These are phyloP conservation scores for Eucalyptus sp. DNA, from an alignment of 345 rosid genomes.

Conservation along the genomic window DNA sequence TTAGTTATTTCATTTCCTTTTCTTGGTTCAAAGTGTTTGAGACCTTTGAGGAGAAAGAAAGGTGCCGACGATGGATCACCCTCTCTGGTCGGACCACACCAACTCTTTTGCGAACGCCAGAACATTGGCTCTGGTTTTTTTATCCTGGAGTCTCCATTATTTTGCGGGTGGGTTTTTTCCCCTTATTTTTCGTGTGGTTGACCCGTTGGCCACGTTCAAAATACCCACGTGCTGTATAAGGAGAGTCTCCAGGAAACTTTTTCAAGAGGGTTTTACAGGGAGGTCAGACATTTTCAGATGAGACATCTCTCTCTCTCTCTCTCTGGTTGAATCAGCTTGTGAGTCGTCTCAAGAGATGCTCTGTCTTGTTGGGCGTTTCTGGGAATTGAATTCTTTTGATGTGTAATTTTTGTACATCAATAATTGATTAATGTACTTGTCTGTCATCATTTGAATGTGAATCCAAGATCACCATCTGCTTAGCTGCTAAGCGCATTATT, in stretches of 20 bases:
- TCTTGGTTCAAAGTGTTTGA: not conserved
- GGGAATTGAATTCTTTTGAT: not conserved
- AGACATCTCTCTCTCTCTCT: not conserved
- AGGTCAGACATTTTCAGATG: not conserved
- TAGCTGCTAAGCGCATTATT: not conserved
- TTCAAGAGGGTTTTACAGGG: not conserved
- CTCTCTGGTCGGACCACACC: not conserved
- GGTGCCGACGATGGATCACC: not conserved
- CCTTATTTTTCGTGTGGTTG: constrained; percentile 2
- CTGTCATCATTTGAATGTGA: not conserved
- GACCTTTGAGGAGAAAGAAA: not conserved
- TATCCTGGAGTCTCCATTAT: not conserved
- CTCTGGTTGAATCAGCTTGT: not conserved
- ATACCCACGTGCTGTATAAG: not conserved
- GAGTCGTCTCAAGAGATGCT: not conserved
- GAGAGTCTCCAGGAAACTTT: not conserved
- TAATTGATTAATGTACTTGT: not conserved
- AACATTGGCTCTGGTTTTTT: not conserved
- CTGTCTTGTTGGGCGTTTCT: not conserved
- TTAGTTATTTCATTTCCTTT: not conserved
- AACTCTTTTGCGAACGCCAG: not conserved
- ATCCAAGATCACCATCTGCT: not conserved
- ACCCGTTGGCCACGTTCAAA: constrained; percentile 1
- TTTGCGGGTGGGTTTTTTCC: constrained; percentile 2
- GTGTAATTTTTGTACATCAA: not conserved